These are phyloP conservation scores for Thalassiosira tumida DNA, from an alignment of 352 stramenopile genomes.

Conservation along the genomic window DNA sequence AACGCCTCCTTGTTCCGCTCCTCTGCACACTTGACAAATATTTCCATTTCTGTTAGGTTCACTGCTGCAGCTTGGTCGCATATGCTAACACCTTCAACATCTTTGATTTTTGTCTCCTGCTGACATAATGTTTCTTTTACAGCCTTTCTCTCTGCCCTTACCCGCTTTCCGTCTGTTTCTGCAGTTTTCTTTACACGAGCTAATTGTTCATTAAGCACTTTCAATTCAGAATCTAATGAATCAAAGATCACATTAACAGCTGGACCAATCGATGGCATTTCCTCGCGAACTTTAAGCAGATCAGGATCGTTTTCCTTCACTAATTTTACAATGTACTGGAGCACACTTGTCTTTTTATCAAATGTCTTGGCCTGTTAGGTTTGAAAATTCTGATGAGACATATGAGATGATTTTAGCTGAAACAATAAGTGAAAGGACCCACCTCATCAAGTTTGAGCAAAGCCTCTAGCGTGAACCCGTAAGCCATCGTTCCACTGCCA, in stretches of 20 bases:
- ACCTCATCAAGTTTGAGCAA: slow-evolving; percentile 93
- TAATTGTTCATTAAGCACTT: slow-evolving; percentile 86
- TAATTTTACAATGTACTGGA: slow-evolving; percentile 98
- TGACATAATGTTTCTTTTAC: slow-evolving; percentile 82
- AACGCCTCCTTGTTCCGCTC: slow-evolving; percentile 80
- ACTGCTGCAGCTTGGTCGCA: slow-evolving; percentile 87
- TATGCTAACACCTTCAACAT: slow-evolving; percentile 85
- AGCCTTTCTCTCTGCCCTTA: slow-evolving; percentile 76
- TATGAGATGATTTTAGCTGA: background rate
- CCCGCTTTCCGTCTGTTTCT: slow-evolving; percentile 80
- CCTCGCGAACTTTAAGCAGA: slow-evolving; percentile 94
- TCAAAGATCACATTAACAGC: slow-evolving; percentile 92
- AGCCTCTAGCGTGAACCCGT: slow-evolving; percentile 96
- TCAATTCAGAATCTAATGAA: slow-evolving; percentile 85
- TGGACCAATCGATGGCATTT: slow-evolving; percentile 92
- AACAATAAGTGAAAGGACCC: slow-evolving; percentile 62
- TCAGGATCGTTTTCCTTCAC: slow-evolving; percentile 95
- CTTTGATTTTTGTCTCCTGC: slow-evolving; percentile 86
- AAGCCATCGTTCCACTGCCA: slow-evolving; percentile 91
- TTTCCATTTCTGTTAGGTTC: slow-evolving; percentile 89
- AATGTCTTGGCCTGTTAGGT: slow-evolving; percentile 91
- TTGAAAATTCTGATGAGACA: slow-evolving; percentile 1
- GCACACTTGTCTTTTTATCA: slow-evolving; percentile 97
- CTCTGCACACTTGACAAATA: slow-evolving; percentile 87
- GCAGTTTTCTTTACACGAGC: slow-evolving; percentile 85